Percentiles rank a stretch among this genome's conserved stretches.
These are phyloP conservation scores for Linnemannia hyalina DNA, from an alignment of 192 early-diverging fungal genomes.

Conservation along the genomic window DNA sequence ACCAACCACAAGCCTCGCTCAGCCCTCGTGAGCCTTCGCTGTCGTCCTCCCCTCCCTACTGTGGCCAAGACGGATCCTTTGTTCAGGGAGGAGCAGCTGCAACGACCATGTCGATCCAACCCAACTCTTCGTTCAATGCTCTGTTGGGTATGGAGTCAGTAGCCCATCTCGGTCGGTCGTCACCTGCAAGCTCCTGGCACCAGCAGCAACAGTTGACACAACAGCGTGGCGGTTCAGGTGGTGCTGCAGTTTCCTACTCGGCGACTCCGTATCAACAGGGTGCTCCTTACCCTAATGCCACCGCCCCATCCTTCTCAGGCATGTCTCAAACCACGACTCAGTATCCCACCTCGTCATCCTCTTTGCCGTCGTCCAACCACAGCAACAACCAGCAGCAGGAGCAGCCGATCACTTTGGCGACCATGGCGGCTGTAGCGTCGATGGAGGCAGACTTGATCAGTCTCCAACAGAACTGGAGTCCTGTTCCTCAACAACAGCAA, in stretches of 20 bases:
- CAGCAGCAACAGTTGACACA: not conserved
- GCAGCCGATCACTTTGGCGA: constrained; percentile 7
- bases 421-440: not conserved
- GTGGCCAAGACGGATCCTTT: not conserved
- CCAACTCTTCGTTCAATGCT: not conserved
- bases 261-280: constrained; percentile 2
- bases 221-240: not conserved
- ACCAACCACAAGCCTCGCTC: not conserved
- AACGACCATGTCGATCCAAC: not conserved
- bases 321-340: not conserved
- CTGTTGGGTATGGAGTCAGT: constrained; percentile 6
- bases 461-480: constrained; percentile 17
- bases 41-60: not conserved
- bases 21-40: not conserved
- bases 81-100: not conserved
- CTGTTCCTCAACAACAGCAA: not conserved
- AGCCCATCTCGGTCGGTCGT: not conserved
- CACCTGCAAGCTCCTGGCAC: not conserved
- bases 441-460: constrained; percentile 26
- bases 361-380: not conserved
- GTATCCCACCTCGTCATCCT: not conserved
- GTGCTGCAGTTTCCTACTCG: not conserved
- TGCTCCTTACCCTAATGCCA: not conserved
- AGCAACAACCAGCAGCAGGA: not conserved
- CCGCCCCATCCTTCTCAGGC: not conserved